These are phyloP conservation scores for Wickerhamomyces sydowiorum DNA, from an alignment of 805 yeast genomes.

Conservation along the genomic window DNA sequence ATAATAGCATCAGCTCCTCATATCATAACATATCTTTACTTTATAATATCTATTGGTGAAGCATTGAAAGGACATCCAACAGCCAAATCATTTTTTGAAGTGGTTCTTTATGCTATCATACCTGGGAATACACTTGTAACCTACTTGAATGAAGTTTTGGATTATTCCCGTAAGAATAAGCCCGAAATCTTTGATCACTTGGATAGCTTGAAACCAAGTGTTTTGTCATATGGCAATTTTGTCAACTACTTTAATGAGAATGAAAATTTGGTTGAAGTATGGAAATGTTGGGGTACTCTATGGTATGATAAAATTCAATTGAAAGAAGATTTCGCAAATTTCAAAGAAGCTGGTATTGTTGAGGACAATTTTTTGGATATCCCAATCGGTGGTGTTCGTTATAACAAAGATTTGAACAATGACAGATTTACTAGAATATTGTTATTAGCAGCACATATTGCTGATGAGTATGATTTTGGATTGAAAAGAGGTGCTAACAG, in stretches of 20 bases:
- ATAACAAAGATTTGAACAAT: slow-evolving; percentile 34
- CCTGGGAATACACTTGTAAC: slow-evolving; percentile 67
- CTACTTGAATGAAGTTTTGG: slow-evolving; percentile 55
- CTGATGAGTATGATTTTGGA: slow-evolving; percentile 51
- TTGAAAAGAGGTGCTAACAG: slow-evolving; percentile 39
- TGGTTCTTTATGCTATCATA: slow-evolving; percentile 48
- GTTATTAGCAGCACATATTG: slow-evolving; percentile 43
- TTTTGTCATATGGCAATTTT: slow-evolving; percentile 26
- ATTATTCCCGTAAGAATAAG: slow-evolving; percentile 21
- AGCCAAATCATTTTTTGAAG: slow-evolving; percentile 40
- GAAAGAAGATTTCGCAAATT: slow-evolving; percentile 47
- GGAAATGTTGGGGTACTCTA: slow-evolving; percentile 82
- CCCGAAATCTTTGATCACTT: slow-evolving; percentile 10
- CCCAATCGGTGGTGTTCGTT: slow-evolving; percentile 58
- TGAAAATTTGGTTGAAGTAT: slow-evolving; percentile 67
- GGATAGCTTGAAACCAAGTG: slow-evolving; percentile 18
- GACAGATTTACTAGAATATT: slow-evolving; percentile 47
- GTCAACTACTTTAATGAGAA: slow-evolving; percentile 48
- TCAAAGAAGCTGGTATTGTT: slow-evolving; percentile 50
- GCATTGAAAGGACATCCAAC: slow-evolving; percentile 41
- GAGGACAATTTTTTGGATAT: slow-evolving; percentile 52
- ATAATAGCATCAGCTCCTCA: slow-evolving; percentile 63
- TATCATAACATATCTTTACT: slow-evolving; percentile 72
- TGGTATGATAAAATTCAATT: slow-evolving; percentile 63
- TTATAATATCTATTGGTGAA: slow-evolving; percentile 57